Conservation (phyloP, 495 filamentous ascomycete species). For the Penicillium coffeae region DNA sequence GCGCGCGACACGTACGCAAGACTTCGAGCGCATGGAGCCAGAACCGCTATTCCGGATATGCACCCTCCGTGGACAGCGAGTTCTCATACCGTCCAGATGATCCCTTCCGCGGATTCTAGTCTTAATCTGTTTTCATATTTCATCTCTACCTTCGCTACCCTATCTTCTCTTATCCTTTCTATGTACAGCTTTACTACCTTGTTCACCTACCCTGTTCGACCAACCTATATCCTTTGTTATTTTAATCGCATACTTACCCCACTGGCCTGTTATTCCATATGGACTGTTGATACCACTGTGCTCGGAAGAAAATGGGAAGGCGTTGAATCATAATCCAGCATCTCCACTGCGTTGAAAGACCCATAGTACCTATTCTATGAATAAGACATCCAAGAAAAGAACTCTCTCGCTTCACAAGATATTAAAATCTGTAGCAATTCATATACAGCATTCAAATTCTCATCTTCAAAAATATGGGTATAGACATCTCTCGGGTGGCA, state of each 20-base stretch:
- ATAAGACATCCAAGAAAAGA: no score
- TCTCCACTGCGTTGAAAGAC: not conserved
- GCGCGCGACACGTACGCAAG: slow-evolving; percentile 30
- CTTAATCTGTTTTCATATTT: not conserved
- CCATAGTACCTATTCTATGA: not conserved
- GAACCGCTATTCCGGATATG: slow-evolving; percentile 28
- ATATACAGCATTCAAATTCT: not conserved
- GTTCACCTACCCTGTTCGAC: not conserved
- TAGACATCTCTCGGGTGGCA: no score
- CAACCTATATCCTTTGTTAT: slow-evolving; percentile 6
- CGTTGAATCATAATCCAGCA: slow-evolving; percentile 6
- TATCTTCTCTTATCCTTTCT: slow-evolving; percentile 5
- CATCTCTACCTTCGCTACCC: slow-evolving; percentile 2
- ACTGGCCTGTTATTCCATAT: no score
- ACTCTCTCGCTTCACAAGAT: no score
- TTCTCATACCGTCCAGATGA: slow-evolving; percentile 35
- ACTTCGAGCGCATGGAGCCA: slow-evolving; percentile 37
- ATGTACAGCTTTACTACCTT: slow-evolving; percentile 9
- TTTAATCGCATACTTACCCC: not conserved
- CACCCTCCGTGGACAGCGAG: slow-evolving; percentile 29
- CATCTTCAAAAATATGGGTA: slow-evolving; percentile 1
- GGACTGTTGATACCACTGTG: slow-evolving; percentile 25
- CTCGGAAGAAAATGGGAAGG: slow-evolving; percentile 9
- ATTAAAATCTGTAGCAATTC: not conserved
- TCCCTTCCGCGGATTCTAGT: slow-evolving; percentile 39